Conservation (phyloP, 805 yeast species). For the Saccharomycopsis fibuligera region DNA sequence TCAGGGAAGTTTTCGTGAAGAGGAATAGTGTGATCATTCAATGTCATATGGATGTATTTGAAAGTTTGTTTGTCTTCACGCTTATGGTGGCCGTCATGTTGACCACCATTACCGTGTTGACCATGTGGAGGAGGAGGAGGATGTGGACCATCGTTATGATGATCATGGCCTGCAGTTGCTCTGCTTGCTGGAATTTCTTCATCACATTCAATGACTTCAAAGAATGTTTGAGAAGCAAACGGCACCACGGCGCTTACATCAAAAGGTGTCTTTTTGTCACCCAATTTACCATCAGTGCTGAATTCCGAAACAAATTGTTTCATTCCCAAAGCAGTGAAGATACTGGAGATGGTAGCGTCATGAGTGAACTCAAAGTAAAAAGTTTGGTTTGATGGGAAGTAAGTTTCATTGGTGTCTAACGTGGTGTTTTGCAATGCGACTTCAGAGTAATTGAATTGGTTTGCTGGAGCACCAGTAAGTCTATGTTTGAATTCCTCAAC, state of each 20-base stretch:
- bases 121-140: neutral
- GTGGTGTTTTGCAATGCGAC: constrained; percentile 38
- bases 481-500: constrained; percentile 36
- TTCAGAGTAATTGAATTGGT: constrained; percentile 34
- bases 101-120: neutral
- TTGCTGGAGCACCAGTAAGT: constrained; percentile 41
- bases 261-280: constrained; percentile 10
- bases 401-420: constrained; percentile 24
- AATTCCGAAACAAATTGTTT: constrained; percentile 19
- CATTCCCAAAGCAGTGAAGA: constrained; percentile 60
- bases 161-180: constrained; percentile 2
- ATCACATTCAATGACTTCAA: constrained; percentile 23
- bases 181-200: constrained; percentile 22
- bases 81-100: neutral
- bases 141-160: too few species aligned
- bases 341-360: constrained; percentile 61
- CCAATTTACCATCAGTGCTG: constrained; percentile 8
- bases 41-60: constrained; percentile 21
- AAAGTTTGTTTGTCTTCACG: neutral
- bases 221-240: constrained; percentile 21
- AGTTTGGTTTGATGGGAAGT: constrained; percentile 39
- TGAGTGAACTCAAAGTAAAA: constrained; percentile 70
- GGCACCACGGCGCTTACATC: constrained; percentile 21
- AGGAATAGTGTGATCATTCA: constrained; percentile 22
- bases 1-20: constrained; percentile 20